Percentiles rank a stretch among this genome's conserved stretches.
phyloP scores from a whole-genome alignment of 306 rosid species.

The Castanea mollissima region DNA sequence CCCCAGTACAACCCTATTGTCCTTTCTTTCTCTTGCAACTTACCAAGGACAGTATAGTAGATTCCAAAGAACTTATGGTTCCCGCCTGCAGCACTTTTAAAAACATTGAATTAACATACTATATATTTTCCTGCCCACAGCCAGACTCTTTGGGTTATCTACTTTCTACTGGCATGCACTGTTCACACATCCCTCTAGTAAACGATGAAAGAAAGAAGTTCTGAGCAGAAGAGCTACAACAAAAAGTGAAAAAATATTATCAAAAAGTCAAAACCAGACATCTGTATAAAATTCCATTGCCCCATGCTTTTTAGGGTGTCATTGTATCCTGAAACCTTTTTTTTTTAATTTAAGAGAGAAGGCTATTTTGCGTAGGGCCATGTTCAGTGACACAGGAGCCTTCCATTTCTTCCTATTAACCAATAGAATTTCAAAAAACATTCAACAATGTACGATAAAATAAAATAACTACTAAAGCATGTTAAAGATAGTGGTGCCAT shows the following conservation, averaged over 20 bases:
- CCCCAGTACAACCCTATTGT: background rate
- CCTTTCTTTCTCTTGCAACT: background rate
- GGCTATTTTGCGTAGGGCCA: background rate
- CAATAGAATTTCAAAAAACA: background rate
- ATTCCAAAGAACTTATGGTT: background rate
- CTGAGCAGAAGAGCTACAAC: background rate
- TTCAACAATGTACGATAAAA: constrained; percentile 4
- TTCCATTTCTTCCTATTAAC: background rate
- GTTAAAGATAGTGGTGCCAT: constrained; percentile 7
- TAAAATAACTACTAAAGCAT: constrained; percentile 21
- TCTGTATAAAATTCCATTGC: background rate
- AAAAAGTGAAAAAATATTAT: background rate
- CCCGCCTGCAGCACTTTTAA: background rate
- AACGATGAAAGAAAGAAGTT: background rate
- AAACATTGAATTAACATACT: background rate
- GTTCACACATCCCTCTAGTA: background rate
- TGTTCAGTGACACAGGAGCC: background rate
- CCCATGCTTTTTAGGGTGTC: background rate
- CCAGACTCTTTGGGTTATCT: background rate
- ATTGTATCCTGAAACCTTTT: background rate
- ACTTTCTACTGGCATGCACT: background rate
- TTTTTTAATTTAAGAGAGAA: background rate
- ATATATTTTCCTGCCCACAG: no score
- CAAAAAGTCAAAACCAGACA: background rate
- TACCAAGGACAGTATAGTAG: background rate